These are phyloP conservation scores for Brassica juncea DNA, from an alignment of 345 rosid species.

Conservation along the genomic window DNA sequence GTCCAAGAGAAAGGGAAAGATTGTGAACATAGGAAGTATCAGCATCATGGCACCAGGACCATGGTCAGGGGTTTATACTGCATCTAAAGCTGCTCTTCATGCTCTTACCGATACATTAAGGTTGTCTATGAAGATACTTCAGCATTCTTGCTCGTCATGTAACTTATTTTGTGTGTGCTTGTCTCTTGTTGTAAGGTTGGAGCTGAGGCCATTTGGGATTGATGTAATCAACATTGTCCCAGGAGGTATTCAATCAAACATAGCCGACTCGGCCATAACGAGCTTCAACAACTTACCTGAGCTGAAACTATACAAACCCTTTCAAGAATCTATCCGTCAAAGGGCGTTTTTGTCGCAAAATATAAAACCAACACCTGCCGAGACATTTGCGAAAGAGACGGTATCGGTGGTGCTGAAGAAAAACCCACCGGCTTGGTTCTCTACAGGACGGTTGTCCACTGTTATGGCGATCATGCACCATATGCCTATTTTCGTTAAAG, in stretches of 20 bases:
- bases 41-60: conserved; percentile 62
- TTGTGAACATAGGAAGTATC: conserved; percentile 78
- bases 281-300: conserved; percentile 67
- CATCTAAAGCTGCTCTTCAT: conserved; percentile 90
- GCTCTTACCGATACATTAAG: conserved; percentile 78
- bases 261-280: conserved; percentile 57
- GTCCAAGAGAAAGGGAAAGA: conserved; percentile 62
- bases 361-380: conserved; percentile 54
- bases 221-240: conserved; percentile 75
- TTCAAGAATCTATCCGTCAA: conserved; percentile 52
- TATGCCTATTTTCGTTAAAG: conserved; percentile 65
- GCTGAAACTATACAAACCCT: conserved; percentile 73
- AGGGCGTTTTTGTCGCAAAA: conserved; percentile 62
- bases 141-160: not conserved
- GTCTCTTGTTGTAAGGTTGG: conserved; percentile 53
- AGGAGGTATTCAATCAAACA: conserved; percentile 81
- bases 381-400: conserved; percentile 67
- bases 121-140: conserved; percentile 30
- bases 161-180: not conserved
- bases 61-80: conserved; percentile 80
- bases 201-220: conserved; percentile 77
- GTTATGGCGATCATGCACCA: conserved; percentile 59
- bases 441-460: conserved; percentile 60
- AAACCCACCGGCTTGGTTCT: conserved; percentile 79
- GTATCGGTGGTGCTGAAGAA: conserved; percentile 56